Base-by-base conservation (phyloP, 2,329 filamentous ascomycete species). In the Neonectria sp. region DNA sequence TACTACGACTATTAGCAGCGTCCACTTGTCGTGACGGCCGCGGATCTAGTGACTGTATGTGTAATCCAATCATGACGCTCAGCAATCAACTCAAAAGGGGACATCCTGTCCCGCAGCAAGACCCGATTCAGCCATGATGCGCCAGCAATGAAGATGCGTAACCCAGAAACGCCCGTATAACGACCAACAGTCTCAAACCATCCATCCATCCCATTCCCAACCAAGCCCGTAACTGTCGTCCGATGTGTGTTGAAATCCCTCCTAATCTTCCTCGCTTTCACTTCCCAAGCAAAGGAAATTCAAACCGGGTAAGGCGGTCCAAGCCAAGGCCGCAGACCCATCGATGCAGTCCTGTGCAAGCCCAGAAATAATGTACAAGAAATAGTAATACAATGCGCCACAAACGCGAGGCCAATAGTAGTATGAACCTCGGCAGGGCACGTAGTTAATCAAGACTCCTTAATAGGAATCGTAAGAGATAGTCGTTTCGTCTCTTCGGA, bases 401-500 rank as follows among this genome's bases (percentile, higher is more conserved):
- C 43, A 15, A 31, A 15, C 15, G 29, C 21, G 37, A 48, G 37
- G 53, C 48, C 46, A 43, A 53, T 31, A 5, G 17, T 55, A 33
- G 15, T 25, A 21, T 35, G 11, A 12, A 15, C 21, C 29, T 33
- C 15, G 6, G 17, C 8, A 37, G 25, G 25, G 31, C 12, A 13
- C 12, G 8, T 46, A 1, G 24, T 46, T 66, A 29, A 58, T 68
- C 43, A 65, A 13, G 64, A 67, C 48, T 74, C 73, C 45, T 61
- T 68, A 4, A 67, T 58, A 52, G 75, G 75, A 31, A 77, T 77
- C 17, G 75, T 76, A 33, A 77, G 77, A 25, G 78, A 79, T 31
- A 77, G 58, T 56, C 77, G 72, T 40, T 75, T 75, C 1, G 73
- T 72, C 51, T 73, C 66, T 49, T 77, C 73, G 46, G 74, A 68